These are phyloP conservation scores for Inosperma sp. DNA, from an alignment of 768 basidiomycete genomes.

Conservation along the genomic window DNA sequence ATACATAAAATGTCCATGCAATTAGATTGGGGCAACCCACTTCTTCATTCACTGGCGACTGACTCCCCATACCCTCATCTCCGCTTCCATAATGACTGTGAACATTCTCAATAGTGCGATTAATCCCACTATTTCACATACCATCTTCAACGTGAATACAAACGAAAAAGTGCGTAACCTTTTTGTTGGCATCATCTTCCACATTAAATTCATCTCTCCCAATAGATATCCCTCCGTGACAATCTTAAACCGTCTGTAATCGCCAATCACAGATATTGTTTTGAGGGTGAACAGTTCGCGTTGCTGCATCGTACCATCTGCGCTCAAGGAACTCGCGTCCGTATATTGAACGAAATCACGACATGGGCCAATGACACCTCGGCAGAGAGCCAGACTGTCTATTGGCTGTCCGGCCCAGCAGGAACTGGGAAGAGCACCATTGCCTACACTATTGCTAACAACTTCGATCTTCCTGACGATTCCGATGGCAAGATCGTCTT, in stretches of 20 bases:
- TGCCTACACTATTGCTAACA: slow-evolving; percentile 16
- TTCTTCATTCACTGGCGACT: too few relatives aligned
- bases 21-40: too few relatives aligned
- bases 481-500: slow-evolving; percentile 7
- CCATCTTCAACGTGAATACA: too few relatives aligned
- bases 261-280: neutral
- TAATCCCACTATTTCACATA: too few relatives aligned
- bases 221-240: neutral
- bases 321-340: slow-evolving; percentile 17
- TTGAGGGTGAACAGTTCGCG: neutral
- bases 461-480: slow-evolving; percentile 6
- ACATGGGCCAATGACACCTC: slow-evolving; percentile 17
- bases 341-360: slow-evolving; percentile 11
- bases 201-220: too few relatives aligned
- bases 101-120: too few relatives aligned
- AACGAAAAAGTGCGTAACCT: too few relatives aligned
- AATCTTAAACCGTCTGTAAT: neutral
- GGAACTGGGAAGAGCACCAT: slow-evolving; percentile 22
- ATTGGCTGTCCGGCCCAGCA: too few relatives aligned
- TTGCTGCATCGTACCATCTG: slow-evolving; percentile 10
- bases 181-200: too few relatives aligned
- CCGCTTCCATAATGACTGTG: too few relatives aligned
- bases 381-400: slow-evolving; percentile 5
- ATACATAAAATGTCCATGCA: too few relatives aligned
- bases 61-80: too few relatives aligned